A percentile compares a stretch with the other conserved stretches of the same genome.
Conservation (phyloP, 192 early-diverging fungal species). For the Pilaira anomala region DNA sequence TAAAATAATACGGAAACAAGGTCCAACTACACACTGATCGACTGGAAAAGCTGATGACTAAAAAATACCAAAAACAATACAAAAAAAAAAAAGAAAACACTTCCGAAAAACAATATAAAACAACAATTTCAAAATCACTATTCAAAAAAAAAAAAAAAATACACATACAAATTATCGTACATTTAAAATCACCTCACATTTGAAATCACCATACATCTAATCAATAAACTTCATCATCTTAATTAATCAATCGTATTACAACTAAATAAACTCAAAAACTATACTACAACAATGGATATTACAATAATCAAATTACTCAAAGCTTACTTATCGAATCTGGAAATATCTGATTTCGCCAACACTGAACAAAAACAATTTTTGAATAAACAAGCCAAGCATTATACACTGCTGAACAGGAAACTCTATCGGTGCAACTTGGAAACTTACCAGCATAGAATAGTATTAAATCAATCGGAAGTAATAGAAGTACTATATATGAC, state of each 20-base stretch:
- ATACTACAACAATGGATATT: not conserved
- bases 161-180: no score
- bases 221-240: no score
- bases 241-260: no score
- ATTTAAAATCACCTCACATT: no score
- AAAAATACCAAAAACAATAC: no score
- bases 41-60: no score
- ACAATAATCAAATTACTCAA: not conserved
- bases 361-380: not conserved
- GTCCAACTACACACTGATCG: no score
- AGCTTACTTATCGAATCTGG: not conserved
- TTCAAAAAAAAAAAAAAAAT: not conserved
- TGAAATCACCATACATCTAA: no score
- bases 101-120: no score
- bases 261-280: no score
- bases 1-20: not conserved
- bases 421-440: not conserved
- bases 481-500: not conserved
- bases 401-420: not conserved
- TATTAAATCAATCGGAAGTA: not conserved
- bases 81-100: no score
- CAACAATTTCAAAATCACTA: no score
- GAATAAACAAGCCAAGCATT: not conserved
- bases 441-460: not conserved
- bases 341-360: not conserved